Conservation (phyloP, 306 rosid genomes). For the Lathyrus sativus region DNA sequence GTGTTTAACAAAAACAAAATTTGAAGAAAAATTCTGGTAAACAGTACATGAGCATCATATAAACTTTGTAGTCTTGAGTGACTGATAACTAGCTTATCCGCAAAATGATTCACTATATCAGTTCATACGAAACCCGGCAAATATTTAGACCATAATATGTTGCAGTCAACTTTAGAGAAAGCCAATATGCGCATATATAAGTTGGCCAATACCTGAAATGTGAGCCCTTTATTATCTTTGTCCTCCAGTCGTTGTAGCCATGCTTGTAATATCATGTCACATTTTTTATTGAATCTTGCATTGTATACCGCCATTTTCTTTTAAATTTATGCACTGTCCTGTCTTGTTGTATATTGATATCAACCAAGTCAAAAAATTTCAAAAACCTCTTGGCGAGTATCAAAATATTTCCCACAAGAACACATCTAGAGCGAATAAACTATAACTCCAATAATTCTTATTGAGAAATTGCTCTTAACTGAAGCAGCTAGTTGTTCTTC, state of each 20-base stretch:
- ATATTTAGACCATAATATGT: constrained; percentile 9
- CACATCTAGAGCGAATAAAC: too few relatives aligned
- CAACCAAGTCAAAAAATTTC: not conserved
- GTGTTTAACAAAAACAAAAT: constrained; percentile 40
- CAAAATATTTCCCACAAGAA: too few relatives aligned
- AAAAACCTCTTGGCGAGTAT: too few relatives aligned
- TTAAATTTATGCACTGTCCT: not conserved
- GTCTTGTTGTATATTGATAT: constrained; percentile 12
- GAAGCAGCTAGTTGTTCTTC: too few relatives aligned
- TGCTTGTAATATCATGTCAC: constrained; percentile 26
- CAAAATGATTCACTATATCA: not conserved
- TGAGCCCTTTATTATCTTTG: not conserved
- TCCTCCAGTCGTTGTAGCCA: constrained; percentile 5
- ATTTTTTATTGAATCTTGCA: not conserved
- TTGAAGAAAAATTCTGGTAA: constrained; percentile 25
- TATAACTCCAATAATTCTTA: too few relatives aligned
- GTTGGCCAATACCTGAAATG: constrained; percentile 11
- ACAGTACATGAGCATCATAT: constrained; percentile 29
- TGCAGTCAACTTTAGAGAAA: constrained; percentile 8
- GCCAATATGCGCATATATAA: constrained; percentile 11
- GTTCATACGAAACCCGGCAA: constrained; percentile 10
- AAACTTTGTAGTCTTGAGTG: not conserved
- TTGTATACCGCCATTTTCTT: not conserved
- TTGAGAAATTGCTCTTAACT: too few relatives aligned
- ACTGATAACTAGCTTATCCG: not conserved